These are phyloP conservation scores for Wallacemonas rigidus DNA, from an alignment of 208 protist genomes.

Conservation along the genomic window DNA sequence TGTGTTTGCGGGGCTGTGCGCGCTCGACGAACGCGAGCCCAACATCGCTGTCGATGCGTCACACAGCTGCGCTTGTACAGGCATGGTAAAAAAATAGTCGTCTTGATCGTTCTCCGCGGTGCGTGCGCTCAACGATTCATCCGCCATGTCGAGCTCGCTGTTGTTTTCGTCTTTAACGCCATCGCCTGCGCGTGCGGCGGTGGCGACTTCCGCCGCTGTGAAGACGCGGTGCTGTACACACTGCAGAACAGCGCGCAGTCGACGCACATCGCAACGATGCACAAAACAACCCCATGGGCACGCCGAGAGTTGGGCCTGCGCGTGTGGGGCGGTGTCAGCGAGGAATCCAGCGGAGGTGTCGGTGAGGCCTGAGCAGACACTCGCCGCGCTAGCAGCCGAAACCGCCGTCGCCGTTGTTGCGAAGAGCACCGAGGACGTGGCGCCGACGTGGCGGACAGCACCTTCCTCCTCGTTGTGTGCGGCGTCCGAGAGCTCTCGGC, in stretches of 20 bases:
- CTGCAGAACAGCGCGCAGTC: constrained; percentile 16
- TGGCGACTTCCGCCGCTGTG: not conserved
- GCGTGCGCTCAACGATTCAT: not conserved
- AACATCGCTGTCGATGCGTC: not conserved
- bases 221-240: constrained; percentile 20
- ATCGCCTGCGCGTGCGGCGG: too few relatives aligned
- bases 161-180: not conserved
- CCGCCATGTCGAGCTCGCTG: not conserved
- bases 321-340: not conserved
- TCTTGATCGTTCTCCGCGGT: not conserved
- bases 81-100: constrained; percentile 14
- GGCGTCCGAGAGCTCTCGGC: not conserved
- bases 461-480: not conserved
- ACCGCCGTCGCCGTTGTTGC: not conserved
- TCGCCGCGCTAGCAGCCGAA: not conserved
- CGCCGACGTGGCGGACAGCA: not conserved
- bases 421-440: constrained; percentile 4
- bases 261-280: constrained; percentile 33
- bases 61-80: not conserved
- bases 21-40: not conserved
- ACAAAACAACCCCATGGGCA: not conserved
- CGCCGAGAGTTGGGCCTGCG: not conserved
- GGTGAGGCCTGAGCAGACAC: not conserved
- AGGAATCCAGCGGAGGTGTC: not conserved
- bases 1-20: not conserved